Evolutionary conservation across 164 flowering plant species (phyloP).

Genomic region (Nymphaea colorata): DNA sequence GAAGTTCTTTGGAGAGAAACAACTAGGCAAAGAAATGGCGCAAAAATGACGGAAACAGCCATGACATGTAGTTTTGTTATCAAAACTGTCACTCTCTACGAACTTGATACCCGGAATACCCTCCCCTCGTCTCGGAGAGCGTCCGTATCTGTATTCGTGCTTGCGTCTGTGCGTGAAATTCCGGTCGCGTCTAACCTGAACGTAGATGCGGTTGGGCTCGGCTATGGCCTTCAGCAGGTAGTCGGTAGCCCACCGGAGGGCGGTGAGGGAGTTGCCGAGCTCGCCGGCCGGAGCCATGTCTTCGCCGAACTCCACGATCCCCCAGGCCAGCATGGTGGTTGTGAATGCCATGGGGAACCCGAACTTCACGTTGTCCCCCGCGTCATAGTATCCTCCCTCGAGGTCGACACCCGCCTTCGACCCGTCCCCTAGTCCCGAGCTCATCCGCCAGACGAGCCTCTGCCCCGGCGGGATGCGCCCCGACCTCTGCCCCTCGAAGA

Average conservation of each 20-base stretch:
- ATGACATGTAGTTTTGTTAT: no score
- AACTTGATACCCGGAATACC: no score
- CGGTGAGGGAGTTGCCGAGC: constrained; percentile 46
- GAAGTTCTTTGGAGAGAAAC: no score
- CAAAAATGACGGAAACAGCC: no score
- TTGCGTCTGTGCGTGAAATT: no score
- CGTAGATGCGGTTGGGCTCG: constrained; percentile 42
- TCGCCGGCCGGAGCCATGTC: constrained; percentile 53
- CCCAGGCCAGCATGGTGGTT: constrained; percentile 86
- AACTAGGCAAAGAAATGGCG: no score
- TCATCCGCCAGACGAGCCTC: constrained; percentile 49
- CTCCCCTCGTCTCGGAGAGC: no score
- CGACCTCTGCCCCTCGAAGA: constrained; percentile 89
- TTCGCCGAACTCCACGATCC: constrained; percentile 78
- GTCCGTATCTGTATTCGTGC: no score
- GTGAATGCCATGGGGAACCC: constrained; percentile 94
- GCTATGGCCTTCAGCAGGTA: constrained; percentile 78
- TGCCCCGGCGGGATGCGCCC: constrained; percentile 67
- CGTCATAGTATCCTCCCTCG: constrained; percentile 93
- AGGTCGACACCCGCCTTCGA: constrained; percentile 34
- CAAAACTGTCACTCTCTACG: no score
- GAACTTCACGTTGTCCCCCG: constrained; percentile 90
- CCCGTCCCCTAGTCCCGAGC: constrained; percentile 81
- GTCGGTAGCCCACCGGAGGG: constrained; percentile 76
- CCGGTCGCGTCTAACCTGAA: constrained; percentile 14